phyloP scores from a whole-genome alignment of 176 grass and related monocot genomes.

The Pontederia paniculata region DNA sequence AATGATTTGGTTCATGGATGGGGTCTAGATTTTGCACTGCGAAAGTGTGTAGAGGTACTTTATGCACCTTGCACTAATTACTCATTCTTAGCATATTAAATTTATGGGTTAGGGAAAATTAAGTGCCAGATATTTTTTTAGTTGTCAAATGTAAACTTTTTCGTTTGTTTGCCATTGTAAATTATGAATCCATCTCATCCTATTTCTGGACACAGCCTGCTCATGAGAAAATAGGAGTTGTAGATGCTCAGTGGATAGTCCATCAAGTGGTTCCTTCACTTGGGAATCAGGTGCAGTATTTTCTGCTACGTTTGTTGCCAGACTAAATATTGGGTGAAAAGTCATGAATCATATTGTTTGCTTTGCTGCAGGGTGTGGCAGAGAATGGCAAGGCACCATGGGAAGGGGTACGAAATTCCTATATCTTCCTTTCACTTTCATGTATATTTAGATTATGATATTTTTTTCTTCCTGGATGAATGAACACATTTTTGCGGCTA shows the following conservation, averaged over 20 bases:
- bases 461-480: neutral
- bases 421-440: neutral
- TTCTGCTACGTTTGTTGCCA: neutral
- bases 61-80: neutral
- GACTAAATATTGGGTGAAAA: neutral
- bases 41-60: constrained; percentile 91
- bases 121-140: no score
- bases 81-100: no score
- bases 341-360: neutral
- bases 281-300: constrained; percentile 58
- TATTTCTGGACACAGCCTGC: constrained; percentile 47
- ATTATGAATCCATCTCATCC: constrained; percentile 8
- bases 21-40: constrained; percentile 97
- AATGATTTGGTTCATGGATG: constrained; percentile 99
- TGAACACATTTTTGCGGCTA: neutral
- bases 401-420: constrained; percentile 63
- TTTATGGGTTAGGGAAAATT: no score
- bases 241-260: constrained; percentile 98
- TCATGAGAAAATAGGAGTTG: constrained; percentile 98
- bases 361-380: constrained; percentile 44
- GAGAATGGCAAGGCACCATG: constrained; percentile 74
- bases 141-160: no score
- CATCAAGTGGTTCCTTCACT: constrained; percentile 88
- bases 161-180: neutral
- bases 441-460: neutral